Base-by-base conservation (phyloP, 169 alveolate genomes). In the Babesia bigemina region DNA sequence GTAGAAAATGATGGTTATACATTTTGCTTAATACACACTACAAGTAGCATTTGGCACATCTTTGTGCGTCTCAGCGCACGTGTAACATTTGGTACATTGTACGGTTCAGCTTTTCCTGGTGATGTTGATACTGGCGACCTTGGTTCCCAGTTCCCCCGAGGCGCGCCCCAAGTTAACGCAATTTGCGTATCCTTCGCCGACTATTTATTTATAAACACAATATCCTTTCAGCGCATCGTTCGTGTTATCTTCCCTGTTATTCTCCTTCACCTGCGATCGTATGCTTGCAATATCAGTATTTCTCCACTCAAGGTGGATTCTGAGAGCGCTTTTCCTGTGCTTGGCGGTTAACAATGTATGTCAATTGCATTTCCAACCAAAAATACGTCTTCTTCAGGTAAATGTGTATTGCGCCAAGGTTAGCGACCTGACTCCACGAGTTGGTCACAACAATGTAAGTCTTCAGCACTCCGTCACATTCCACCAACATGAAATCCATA, bases 361-460 rank as follows among this genome's bases (percentile, higher is more conserved):
- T 67, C 53, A 6, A 7, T 36, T 0, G 42, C 21, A 16, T 19
- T 2, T 39, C 19, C 0, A 19, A 19, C 10, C 24, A 17, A 33
- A 19, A 4, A 4, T 33, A 17, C 0, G 26, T 45, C 57, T 14
- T 11, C 0, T 36, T 0, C 60, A 53, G 59, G 47, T 36, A 33
- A 9, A 44, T 28, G 60, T 52, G 39, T 33, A 45, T 21, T 53
- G 66, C 22, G 76, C 76, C 52, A 67, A 67, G 58, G 52, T 67
- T 11, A 29, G 67, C 50, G 76, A 67, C 26, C 60, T 67, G 76
- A 67, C 66, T 13, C 76, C 76, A 10, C n/a, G 76, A 13, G 39
- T 55, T 39, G 21, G 16, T 29, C n/a, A n/a, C 17, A 33, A 55
- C n/a, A 33, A 49, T 13, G 76, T 67, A 50, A 36, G 76, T 67